Conservation (phyloP, 2,329 filamentous ascomycete genomes). For the Drechslerella coelobrocha region DNA sequence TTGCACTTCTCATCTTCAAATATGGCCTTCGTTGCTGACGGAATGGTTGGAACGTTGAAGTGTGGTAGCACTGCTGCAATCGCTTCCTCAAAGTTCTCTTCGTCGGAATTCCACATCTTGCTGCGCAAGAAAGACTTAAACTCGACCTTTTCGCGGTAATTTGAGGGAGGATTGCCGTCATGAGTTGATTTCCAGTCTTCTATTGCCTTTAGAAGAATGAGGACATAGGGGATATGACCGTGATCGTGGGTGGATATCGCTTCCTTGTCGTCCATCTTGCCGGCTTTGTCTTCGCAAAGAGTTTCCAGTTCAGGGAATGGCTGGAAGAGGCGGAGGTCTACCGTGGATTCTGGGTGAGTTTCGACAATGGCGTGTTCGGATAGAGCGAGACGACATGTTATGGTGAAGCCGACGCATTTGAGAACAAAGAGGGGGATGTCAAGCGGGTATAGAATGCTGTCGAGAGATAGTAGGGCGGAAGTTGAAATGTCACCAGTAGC, state of each 20-base stretch:
- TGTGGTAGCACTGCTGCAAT: constrained; percentile 85
- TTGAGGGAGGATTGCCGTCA: constrained; percentile 71
- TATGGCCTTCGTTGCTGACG: constrained; percentile 74
- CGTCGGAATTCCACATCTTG: constrained; percentile 74
- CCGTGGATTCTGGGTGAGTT: constrained; percentile 87
- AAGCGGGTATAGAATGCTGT: constrained; percentile 42
- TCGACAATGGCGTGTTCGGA: constrained; percentile 85
- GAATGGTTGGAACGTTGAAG: constrained; percentile 72
- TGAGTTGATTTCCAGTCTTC: constrained; percentile 78
- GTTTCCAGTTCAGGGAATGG: constrained; percentile 83
- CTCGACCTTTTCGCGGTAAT: constrained; percentile 83
- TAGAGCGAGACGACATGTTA: constrained; percentile 81
- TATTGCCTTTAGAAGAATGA: constrained; percentile 81
- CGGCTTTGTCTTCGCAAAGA: constrained; percentile 72
- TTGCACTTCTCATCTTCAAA: constrained; percentile 73
- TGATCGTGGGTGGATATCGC: constrained; percentile 77
- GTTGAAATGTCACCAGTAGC: constrained; percentile 50
- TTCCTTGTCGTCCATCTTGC: constrained; percentile 59
- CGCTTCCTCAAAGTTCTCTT: constrained; percentile 97
- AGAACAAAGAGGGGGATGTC: constrained; percentile 78
- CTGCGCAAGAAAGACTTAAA: constrained; percentile 76
- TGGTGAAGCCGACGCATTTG: constrained; percentile 91
- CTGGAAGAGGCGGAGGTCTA: constrained; percentile 80
- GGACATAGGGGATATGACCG: constrained; percentile 87
- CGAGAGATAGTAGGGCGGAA: constrained; percentile 49